Conservation (phyloP, 2,329 filamentous ascomycete genomes). For the Talaromyces islandicus region DNA sequence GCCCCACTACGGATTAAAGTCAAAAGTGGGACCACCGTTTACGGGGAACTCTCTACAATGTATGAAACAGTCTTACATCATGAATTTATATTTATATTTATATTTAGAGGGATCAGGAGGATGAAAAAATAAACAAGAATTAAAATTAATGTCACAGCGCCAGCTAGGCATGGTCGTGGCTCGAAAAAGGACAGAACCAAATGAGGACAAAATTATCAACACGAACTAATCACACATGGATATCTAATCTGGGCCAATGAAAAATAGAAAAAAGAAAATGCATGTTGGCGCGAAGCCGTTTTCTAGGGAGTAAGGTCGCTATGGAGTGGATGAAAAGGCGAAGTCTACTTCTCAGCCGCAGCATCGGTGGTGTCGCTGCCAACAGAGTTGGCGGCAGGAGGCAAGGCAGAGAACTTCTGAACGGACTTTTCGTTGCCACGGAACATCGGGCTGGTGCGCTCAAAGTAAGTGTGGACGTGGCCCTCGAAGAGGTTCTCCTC, state of each 20-base stretch:
- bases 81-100: too few relatives aligned
- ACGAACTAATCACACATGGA: background rate
- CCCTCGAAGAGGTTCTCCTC: conserved; percentile 44
- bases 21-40: background rate
- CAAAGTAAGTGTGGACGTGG: conserved; percentile 50
- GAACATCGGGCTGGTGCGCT: conserved; percentile 45
- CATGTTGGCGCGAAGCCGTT: background rate
- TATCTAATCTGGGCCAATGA: background rate
- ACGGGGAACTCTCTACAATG: too few relatives aligned
- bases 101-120: background rate
- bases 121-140: background rate
- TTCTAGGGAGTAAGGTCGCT: background rate
- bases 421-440: conserved; percentile 28
- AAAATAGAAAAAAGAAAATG: background rate
- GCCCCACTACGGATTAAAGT: background rate
- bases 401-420: conserved; percentile 25
- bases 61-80: too few relatives aligned
- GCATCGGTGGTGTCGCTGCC: conserved; percentile 7
- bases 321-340: background rate
- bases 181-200: background rate
- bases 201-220: background rate
- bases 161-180: background rate
- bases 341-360: background rate
- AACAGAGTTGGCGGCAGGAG: conserved; percentile 23
- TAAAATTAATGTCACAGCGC: background rate